phyloP scores from a whole-genome alignment of 2,329 filamentous ascomycete species.

The Clonostachys rosea region DNA sequence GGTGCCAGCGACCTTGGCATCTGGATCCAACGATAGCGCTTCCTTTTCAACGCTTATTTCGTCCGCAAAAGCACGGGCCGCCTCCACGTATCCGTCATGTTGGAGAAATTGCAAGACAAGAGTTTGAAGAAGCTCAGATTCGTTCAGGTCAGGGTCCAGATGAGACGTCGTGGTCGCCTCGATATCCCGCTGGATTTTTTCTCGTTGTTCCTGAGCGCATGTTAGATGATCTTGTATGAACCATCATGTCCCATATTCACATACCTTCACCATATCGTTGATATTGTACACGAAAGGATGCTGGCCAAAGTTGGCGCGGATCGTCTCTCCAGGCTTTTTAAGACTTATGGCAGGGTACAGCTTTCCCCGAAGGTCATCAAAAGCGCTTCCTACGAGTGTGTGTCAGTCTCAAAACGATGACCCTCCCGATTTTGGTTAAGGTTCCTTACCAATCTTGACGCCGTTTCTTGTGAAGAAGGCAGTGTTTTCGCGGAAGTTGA shows the following conservation, averaged over 20 bases:
- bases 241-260: conserved; percentile 11
- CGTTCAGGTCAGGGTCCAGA: conserved; percentile 61
- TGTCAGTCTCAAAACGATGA: conserved; percentile 11
- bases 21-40: conserved; percentile 58
- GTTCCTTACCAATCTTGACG: conserved; percentile 41
- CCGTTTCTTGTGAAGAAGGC: conserved; percentile 70
- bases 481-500: conserved; percentile 60
- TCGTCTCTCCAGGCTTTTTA: conserved; percentile 58
- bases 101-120: conserved; percentile 83
- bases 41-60: conserved; percentile 73
- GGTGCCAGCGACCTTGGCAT: conserved; percentile 48
- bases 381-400: conserved; percentile 56
- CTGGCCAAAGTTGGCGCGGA: conserved; percentile 64
- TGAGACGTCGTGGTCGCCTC: conserved; percentile 48
- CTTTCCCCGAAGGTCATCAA: conserved; percentile 59
- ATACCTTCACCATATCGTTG: conserved; percentile 74
- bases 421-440: background rate
- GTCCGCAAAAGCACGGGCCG: conserved; percentile 79
- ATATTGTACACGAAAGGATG: conserved; percentile 88
- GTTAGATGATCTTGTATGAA: background rate
- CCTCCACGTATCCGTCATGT: conserved; percentile 94
- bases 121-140: conserved; percentile 76
- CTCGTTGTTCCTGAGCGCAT: conserved; percentile 50
- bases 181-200: conserved; percentile 57
- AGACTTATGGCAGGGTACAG: conserved; percentile 66